Percentiles rank a stretch among this genome's conserved stretches.
phyloP scores from a whole-genome alignment of 2,329 filamentous ascomycete species.

The Apiospora koreana region DNA sequence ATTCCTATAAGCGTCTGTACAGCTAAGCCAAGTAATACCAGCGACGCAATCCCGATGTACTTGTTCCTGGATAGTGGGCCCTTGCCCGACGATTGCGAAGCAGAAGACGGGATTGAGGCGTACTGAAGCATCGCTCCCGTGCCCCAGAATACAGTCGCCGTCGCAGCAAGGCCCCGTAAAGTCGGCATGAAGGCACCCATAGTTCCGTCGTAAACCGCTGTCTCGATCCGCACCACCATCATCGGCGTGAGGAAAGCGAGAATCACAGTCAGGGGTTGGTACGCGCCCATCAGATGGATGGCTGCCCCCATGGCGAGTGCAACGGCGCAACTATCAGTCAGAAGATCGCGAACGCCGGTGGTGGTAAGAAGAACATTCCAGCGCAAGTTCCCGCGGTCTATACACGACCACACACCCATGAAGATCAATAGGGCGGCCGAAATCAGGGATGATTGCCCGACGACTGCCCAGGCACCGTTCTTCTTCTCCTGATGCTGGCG shows the following conservation, averaged over 20 bases:
- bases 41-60: conserved; percentile 19
- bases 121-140: conserved; percentile 25
- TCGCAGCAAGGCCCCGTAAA: conserved; percentile 22
- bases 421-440: conserved; percentile 26
- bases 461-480: conserved; percentile 23
- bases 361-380: conserved; percentile 32
- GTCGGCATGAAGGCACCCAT: conserved; percentile 26
- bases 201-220: conserved; percentile 23
- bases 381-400: conserved; percentile 28
- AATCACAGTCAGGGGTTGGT: conserved; percentile 30
- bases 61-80: conserved; percentile 21
- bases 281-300: conserved; percentile 27
- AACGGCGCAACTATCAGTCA: conserved; percentile 30
- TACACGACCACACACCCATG: conserved; percentile 29
- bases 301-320: conserved; percentile 26
- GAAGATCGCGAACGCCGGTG: conserved; percentile 30
- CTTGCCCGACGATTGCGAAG: conserved; percentile 17
- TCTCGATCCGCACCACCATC: conserved; percentile 28
- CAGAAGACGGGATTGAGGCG: conserved; percentile 12
- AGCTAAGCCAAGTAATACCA: conserved; percentile 23
- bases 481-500: conserved; percentile 28
- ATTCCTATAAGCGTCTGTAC: conserved; percentile 21
- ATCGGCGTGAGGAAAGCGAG: conserved; percentile 25
- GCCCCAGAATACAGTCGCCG: conserved; percentile 26
- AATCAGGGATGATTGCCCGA: conserved; percentile 24